Conservation (phyloP, 371 early-diverging fungal species). For the Choanephora cucurbitarum region DNA sequence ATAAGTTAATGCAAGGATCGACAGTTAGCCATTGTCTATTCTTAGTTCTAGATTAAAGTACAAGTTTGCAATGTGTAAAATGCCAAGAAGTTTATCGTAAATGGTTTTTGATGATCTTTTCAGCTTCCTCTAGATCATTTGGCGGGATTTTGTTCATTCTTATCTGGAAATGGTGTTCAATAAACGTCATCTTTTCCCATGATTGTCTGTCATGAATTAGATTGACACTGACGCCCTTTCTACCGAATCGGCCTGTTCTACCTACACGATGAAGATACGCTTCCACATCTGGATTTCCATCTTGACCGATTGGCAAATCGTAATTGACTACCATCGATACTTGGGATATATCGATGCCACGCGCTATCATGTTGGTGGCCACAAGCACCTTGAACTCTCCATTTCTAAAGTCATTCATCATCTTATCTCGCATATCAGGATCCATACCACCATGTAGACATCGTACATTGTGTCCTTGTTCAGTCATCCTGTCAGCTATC, state of each 20-base stretch:
- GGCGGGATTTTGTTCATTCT: slow-evolving; percentile 75
- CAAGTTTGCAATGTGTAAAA: too few species aligned
- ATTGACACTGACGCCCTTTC: slow-evolving; percentile 94
- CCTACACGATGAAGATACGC: slow-evolving; percentile 99
- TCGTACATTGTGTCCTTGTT: slow-evolving; percentile 82
- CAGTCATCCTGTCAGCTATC: slow-evolving; percentile 70
- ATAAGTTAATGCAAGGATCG: too few species aligned
- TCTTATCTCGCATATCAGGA: slow-evolving; percentile 82
- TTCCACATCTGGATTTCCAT: slow-evolving; percentile 76
- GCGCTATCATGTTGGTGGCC: slow-evolving; percentile 94
- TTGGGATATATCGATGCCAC: slow-evolving; percentile 93
- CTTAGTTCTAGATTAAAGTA: too few species aligned
- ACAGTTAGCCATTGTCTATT: too few species aligned
- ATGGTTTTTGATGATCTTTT: too few species aligned
- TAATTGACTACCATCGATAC: slow-evolving; percentile 38
- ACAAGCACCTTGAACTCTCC: slow-evolving; percentile 93
- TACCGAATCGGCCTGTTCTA: slow-evolving; percentile 97
- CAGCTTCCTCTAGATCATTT: slow-evolving; percentile 73
- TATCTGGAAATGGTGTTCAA: slow-evolving; percentile 74
- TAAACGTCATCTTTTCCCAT: slow-evolving; percentile 70
- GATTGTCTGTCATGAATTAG: slow-evolving; percentile 80
- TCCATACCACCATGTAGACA: slow-evolving; percentile 86
- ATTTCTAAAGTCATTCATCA: slow-evolving; percentile 88
- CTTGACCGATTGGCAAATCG: slow-evolving; percentile 44
- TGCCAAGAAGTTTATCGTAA: too few species aligned